Evolutionary conservation across 106 monocot species (phyloP).

Genomic region (Dendrobium huoshanense): DNA sequence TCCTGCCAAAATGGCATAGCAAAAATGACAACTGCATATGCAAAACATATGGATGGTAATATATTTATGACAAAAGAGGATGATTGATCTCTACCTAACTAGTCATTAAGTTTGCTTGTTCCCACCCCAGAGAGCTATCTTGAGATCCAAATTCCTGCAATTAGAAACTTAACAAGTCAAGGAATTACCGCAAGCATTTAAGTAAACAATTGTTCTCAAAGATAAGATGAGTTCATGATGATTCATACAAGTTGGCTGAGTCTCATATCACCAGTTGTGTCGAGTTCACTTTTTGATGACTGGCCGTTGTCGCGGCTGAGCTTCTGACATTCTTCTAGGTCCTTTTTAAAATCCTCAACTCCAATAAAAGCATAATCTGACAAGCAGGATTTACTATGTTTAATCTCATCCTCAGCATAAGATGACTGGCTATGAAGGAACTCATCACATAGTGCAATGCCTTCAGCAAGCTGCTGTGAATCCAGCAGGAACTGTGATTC

Average conservation of each 20-base stretch:
- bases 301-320: constrained; percentile 15
- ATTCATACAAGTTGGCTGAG: constrained; percentile 79
- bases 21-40: constrained; percentile 1
- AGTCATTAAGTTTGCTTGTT: constrained; percentile 27
- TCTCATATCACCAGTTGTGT: constrained; percentile 52
- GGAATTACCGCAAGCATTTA: background rate
- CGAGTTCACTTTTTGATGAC: constrained; percentile 29
- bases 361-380: constrained; percentile 69
- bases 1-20: background rate
- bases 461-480: constrained; percentile 93
- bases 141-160: constrained; percentile 92
- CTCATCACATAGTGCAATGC: constrained; percentile 83
- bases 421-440: constrained; percentile 89
- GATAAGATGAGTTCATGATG: too few species aligned
- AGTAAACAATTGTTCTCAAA: background rate
- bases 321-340: constrained; percentile 74
- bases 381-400: constrained; percentile 34
- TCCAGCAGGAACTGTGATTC: constrained; percentile 81
- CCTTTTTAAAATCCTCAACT: constrained; percentile 59
- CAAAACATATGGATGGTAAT: background rate
- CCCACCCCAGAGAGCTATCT: constrained; percentile 60
- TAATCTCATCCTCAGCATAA: constrained; percentile 34
- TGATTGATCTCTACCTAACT: background rate
- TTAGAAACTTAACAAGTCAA: background rate
- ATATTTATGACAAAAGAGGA: background rate